A percentile compares a stretch with the other conserved stretches of the same genome.
phyloP scores from a whole-genome alignment of 1,284 basidiomycete species.

The Athelia psychrophila region DNA sequence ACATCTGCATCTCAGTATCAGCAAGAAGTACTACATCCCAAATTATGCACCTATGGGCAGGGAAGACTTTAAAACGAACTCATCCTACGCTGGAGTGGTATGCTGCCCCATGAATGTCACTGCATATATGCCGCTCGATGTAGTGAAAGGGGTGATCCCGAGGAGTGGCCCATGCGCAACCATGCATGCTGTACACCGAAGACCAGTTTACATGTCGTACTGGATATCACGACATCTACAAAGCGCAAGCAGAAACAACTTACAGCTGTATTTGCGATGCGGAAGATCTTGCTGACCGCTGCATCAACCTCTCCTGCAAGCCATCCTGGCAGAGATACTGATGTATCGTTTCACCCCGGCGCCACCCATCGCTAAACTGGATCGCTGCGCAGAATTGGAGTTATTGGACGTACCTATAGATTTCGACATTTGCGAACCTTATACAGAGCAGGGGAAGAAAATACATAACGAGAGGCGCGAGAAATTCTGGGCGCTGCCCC shows the following conservation, averaged over 20 bases:
- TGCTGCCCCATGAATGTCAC: neutral
- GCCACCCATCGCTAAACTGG: neutral
- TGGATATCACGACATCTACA: neutral
- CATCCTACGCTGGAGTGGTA: neutral
- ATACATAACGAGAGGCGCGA: constrained; percentile 13
- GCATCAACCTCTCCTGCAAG: neutral
- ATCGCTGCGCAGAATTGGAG: neutral
- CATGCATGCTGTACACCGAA: neutral
- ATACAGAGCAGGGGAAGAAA: neutral
- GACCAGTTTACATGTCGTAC: neutral
- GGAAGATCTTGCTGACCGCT: neutral
- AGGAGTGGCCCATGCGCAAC: neutral
- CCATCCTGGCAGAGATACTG: neutral
- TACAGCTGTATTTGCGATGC: neutral
- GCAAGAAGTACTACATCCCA: constrained; percentile 8
- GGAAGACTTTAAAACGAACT: neutral
- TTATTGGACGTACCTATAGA: neutral
- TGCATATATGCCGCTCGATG: too few relatives aligned
- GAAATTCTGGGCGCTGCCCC: constrained; percentile 31
- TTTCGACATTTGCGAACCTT: neutral
- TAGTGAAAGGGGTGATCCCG: too few relatives aligned
- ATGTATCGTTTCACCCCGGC: neutral
- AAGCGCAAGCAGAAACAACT: neutral
- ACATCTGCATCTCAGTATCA: constrained; percentile 5
- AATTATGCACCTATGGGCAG: constrained; percentile 6